Percentiles rank a stretch among this genome's conserved stretches.
phyloP scores from a whole-genome alignment of 805 yeast species.

The Yamadazyma paraphyllophila region DNA sequence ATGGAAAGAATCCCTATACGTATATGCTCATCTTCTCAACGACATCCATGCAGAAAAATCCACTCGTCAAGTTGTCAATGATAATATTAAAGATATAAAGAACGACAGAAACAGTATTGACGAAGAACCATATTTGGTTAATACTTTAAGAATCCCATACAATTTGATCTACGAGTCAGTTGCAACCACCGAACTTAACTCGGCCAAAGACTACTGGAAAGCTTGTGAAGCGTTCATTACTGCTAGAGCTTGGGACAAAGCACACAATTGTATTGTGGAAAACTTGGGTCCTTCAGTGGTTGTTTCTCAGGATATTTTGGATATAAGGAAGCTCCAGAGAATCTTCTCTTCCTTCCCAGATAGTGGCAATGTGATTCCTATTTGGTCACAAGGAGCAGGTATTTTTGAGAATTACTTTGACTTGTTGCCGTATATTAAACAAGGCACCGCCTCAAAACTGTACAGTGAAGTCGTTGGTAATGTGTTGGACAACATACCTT shows the following conservation, averaged over 20 bases:
- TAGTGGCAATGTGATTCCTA: slow-evolving; percentile 34
- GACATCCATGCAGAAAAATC: slow-evolving; percentile 43
- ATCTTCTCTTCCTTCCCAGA: slow-evolving; percentile 46
- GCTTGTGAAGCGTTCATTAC: slow-evolving; percentile 61
- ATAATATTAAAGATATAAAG: slow-evolving; percentile 31
- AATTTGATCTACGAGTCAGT: slow-evolving; percentile 52
- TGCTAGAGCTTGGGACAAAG: slow-evolving; percentile 60
- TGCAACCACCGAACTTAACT: slow-evolving; percentile 54
- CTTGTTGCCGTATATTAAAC: slow-evolving; percentile 16
- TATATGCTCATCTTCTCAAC: slow-evolving; percentile 54
- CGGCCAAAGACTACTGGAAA: slow-evolving; percentile 49
- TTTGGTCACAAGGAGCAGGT: slow-evolving; percentile 59
- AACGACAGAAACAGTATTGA: slow-evolving; percentile 17
- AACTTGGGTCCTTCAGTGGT: slow-evolving; percentile 74
- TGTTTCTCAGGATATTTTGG: slow-evolving; percentile 40
- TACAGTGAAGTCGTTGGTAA: slow-evolving; percentile 24
- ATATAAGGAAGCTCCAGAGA: slow-evolving; percentile 35
- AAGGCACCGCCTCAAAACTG: neutral
- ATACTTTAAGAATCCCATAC: slow-evolving; percentile 47
- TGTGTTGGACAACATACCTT: slow-evolving; percentile 46
- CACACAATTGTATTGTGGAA: slow-evolving; percentile 55
- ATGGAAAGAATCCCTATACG: slow-evolving; percentile 61
- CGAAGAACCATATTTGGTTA: slow-evolving; percentile 36
- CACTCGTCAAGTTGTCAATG: slow-evolving; percentile 37
- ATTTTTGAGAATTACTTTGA: slow-evolving; percentile 52